These are phyloP conservation scores for Debaryomyces singareniensis DNA, from an alignment of 1,139 yeast genomes.

Conservation along the genomic window DNA sequence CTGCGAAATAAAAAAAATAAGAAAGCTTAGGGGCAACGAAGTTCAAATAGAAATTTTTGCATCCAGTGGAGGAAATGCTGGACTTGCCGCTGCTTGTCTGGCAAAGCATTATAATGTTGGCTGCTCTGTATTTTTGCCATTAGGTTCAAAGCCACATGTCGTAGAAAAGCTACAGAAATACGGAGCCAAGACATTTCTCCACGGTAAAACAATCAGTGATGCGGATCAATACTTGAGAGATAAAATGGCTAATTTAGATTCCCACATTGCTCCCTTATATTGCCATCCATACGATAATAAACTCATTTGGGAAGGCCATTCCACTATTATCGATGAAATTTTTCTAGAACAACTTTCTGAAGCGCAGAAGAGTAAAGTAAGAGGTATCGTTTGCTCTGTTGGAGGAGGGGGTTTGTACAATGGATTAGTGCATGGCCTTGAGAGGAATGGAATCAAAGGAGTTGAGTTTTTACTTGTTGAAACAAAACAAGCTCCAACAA, in stretches of 20 bases:
- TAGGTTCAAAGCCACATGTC: constrained; percentile 19
- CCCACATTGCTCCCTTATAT: constrained; percentile 21
- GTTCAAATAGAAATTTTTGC: constrained; percentile 25
- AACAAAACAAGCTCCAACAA: constrained; percentile 34
- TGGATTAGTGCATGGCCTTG: constrained; percentile 28
- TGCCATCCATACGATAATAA: constrained; percentile 39
- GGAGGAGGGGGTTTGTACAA: constrained; percentile 42
- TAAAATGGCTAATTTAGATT: constrained; percentile 12
- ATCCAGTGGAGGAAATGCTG: constrained; percentile 45
- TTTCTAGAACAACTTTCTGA: constrained; percentile 13
- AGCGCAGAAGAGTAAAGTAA: constrained; percentile 14
- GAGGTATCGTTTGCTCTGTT: constrained; percentile 34
- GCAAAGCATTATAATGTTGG: constrained; percentile 18
- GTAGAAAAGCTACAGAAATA: constrained; percentile 17
- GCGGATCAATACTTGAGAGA: constrained; percentile 27
- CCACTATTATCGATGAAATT: constrained; percentile 28
- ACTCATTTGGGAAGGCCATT: constrained; percentile 36
- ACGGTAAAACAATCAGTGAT: constrained; percentile 31
- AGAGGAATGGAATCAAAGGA: constrained; percentile 11
- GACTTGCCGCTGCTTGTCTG: constrained; percentile 38
- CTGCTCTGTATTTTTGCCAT: constrained; percentile 38
- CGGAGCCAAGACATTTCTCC: constrained; percentile 24
- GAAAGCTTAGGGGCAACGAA: constrained; percentile 10
- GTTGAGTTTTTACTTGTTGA: constrained; percentile 29
- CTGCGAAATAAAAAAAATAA: constrained; percentile 15